Evolutionary conservation across 345 rosid genomes (phyloP), one percentile per base, ranked within the genome.

Genomic region (Hypericum androsaemum): DNA sequence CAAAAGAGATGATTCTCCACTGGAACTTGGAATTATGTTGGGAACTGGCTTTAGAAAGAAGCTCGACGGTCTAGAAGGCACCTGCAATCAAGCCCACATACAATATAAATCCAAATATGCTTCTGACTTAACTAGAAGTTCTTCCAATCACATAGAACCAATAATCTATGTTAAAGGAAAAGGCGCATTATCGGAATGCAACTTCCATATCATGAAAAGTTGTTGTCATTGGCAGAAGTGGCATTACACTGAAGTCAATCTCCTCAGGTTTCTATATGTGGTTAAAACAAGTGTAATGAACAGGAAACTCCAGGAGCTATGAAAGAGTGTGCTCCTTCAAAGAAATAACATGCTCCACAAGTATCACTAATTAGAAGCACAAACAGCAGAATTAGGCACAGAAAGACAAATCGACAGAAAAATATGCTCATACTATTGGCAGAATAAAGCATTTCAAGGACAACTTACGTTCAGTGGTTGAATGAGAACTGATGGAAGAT

Each of bases 31-130:
- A 53, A 75, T 70, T 59, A 85, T 64, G 66, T 53, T 83, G 56
- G 84, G 70, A 53, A 83, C 89, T 4, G 98, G 95, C 78, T 90
- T 90, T 47, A 90, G 95, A 61, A 83, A 70, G 75, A 90, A 88
- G 40, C 96, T 84, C 59, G 70, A 56, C 58, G 88, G 88, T 51
- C 90, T 81, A 61, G 98, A 88, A 68, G 67, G 83, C 54, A 85
- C 98, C 96, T 90, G 79, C 32, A 58, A 65, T 64, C 47, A 69
- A 51, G 60, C 39, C 47, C 57, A 46, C 14, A 48, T 12, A 51
- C 9, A 37, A 52, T 52, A 41, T 43, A 4, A 46, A 39, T 44
- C 13, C 47, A 46, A 9, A 38, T 37, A 22, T 22, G 32, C 32
- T 22, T 22, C 32, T 22, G 32, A 22, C 32, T 22, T 22, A 1